Conservation (phyloP, 1,284 basidiomycete genomes). For the Hymenochaete sp. region DNA sequence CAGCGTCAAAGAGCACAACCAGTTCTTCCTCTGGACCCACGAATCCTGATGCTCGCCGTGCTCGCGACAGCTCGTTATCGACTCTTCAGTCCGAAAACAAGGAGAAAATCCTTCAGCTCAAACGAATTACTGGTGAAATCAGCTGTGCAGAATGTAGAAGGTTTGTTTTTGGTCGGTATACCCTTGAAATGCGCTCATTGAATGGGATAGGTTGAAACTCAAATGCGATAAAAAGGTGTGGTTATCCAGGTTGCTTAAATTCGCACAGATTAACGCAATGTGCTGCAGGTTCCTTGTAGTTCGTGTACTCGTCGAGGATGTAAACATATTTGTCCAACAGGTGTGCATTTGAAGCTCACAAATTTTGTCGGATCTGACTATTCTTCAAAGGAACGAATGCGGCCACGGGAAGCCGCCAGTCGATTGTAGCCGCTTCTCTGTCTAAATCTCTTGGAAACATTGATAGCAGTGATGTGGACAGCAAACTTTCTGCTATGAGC, state of each 20-base stretch:
- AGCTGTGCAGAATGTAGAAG: constrained; percentile 16
- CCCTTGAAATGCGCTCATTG: background rate
- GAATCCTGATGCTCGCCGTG: too few relatives aligned
- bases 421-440: too few relatives aligned
- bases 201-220: constrained; percentile 5
- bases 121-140: constrained; percentile 11
- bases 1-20: too few relatives aligned
- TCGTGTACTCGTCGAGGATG: constrained; percentile 13
- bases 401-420: too few relatives aligned
- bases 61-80: too few relatives aligned
- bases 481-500: constrained; percentile 14
- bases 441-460: too few relatives aligned
- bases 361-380: too few relatives aligned
- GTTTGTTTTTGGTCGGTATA: background rate
- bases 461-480: too few relatives aligned
- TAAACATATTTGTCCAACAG: constrained; percentile 10
- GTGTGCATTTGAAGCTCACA: too few relatives aligned
- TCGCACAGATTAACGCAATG: background rate
- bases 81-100: background rate
- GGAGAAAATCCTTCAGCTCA: constrained; percentile 4
- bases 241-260: background rate
- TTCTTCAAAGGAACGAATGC: too few relatives aligned
- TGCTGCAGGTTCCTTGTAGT: constrained; percentile 8
- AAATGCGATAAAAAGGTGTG: constrained; percentile 15
- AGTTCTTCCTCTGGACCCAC: too few relatives aligned